These are phyloP conservation scores for Chamaecyparis obtusa DNA, from an alignment of 75 land plant genomes.

Conservation along the genomic window DNA sequence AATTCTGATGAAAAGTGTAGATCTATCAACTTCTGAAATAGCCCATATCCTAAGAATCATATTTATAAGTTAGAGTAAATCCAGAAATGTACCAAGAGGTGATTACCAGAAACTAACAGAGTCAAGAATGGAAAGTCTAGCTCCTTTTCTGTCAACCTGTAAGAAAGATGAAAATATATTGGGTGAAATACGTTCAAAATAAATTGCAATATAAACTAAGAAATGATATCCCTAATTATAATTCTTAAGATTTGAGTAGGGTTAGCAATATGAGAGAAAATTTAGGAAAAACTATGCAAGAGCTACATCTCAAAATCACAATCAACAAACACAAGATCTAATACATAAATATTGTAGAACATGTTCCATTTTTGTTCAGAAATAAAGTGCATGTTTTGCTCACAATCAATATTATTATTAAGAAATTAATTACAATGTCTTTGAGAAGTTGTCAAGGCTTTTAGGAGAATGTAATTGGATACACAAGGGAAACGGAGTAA, in stretches of 20 bases:
- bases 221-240: background rate
- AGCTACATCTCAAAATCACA: background rate
- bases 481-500: background rate
- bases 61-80: background rate
- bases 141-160: constrained; percentile 68
- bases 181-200: background rate
- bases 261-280: background rate
- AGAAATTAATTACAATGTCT: too few species aligned
- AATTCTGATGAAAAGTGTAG: background rate
- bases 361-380: background rate
- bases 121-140: constrained; percentile 88
- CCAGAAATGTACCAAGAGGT: background rate
- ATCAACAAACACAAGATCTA: background rate
- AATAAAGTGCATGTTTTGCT: background rate
- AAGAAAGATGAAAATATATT: background rate
- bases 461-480: background rate
- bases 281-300: background rate
- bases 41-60: background rate
- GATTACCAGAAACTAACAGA: constrained; percentile 91
- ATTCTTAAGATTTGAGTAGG: background rate
- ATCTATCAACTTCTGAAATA: background rate
- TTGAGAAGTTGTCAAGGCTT: background rate
- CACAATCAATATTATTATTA: background rate
- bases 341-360: background rate
- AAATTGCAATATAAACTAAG: background rate